phyloP scores from a whole-genome alignment of 2,329 filamentous ascomycete genomes.

The Pleoardoris graminearum region DNA sequence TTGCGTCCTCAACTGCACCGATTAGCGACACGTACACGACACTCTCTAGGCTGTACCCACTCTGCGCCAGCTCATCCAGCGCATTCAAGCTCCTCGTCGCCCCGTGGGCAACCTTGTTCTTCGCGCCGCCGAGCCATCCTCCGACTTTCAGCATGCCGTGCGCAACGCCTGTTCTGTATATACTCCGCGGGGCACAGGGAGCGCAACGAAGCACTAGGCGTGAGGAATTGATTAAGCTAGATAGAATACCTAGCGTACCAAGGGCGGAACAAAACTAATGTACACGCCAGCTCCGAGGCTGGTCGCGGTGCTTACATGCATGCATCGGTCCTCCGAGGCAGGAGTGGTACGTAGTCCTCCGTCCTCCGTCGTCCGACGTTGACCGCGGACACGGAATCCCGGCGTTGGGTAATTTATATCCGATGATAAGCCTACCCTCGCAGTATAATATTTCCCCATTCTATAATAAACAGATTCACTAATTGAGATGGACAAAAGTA shows the following conservation, averaged over 20 bases:
- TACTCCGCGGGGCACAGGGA: neutral
- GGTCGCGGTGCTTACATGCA: slow-evolving; percentile 3
- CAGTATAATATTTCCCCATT: too few species aligned
- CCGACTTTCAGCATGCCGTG: slow-evolving; percentile 39
- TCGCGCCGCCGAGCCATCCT: slow-evolving; percentile 46
- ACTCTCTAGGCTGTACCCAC: slow-evolving; percentile 35
- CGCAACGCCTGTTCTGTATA: neutral
- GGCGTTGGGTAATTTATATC: too few species aligned
- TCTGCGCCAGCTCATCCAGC: slow-evolving; percentile 61
- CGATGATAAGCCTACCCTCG: too few species aligned
- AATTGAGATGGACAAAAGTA: too few species aligned
- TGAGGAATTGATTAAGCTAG: neutral
- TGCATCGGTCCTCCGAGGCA: neutral
- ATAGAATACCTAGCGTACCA: neutral
- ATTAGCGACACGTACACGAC: slow-evolving; percentile 22
- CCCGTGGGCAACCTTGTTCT: slow-evolving; percentile 31
- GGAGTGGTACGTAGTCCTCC: neutral
- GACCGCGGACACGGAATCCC: too few species aligned
- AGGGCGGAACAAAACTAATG: neutral
- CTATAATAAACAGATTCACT: too few species aligned
- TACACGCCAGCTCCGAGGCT: neutral
- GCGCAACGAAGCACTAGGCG: neutral
- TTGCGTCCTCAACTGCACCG: slow-evolving; percentile 50
- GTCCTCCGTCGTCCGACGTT: too few species aligned
- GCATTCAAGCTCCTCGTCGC: slow-evolving; percentile 61